phyloP scores from a whole-genome alignment of 2,329 filamentous ascomycete species.

The Zasmidium angulare region DNA sequence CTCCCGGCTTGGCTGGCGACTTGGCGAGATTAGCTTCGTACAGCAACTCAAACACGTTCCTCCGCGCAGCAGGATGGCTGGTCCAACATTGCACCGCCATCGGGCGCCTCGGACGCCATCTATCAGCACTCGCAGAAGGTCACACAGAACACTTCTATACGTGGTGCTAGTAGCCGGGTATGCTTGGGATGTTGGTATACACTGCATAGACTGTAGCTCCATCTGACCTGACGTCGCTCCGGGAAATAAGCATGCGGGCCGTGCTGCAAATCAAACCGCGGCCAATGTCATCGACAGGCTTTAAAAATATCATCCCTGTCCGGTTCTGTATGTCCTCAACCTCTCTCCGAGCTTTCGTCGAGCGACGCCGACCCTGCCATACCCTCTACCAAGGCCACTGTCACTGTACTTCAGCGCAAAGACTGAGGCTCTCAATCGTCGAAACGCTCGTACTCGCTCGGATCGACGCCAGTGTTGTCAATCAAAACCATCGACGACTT shows the following conservation, averaged over 20 bases:
- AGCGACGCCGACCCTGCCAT: neutral
- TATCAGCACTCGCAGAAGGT: neutral
- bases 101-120: neutral
- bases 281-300: neutral
- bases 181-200: too few species aligned
- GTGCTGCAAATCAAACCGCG: neutral
- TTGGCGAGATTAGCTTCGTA: neutral
- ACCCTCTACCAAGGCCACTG: too few species aligned
- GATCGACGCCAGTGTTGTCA: neutral
- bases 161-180: neutral
- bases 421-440: neutral
- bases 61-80: neutral
- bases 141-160: neutral
- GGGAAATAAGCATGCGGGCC: neutral
- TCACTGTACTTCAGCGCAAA: too few species aligned
- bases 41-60: neutral
- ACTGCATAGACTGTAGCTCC: neutral
- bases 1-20: neutral
- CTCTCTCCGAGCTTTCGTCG: neutral
- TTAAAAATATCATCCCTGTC: neutral
- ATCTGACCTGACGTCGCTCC: neutral
- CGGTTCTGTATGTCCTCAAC: neutral
- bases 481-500: neutral
- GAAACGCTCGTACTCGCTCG: constrained; percentile 1
- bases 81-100: neutral